phyloP scores from a whole-genome alignment of 169 alveolate genomes.

The Eimeria tenella region DNA sequence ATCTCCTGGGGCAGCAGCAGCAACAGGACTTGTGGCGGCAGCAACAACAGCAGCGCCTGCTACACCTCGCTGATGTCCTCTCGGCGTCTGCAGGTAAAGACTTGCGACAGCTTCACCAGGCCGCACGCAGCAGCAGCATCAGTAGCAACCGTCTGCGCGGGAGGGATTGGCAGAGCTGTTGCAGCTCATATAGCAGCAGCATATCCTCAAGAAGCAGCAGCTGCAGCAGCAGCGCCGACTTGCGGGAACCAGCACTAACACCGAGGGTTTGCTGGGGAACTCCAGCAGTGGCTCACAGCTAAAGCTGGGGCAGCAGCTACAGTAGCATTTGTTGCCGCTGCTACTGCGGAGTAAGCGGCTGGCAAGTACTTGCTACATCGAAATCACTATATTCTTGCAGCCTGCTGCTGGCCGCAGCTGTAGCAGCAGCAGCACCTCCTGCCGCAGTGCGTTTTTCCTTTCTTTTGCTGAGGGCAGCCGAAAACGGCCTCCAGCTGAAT shows the following conservation, averaged over 20 bases:
- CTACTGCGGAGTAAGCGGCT: background rate
- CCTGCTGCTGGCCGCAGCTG: background rate
- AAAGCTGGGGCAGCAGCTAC: constrained; percentile 22
- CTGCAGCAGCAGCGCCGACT: background rate
- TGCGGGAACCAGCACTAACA: background rate
- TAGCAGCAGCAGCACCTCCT: background rate
- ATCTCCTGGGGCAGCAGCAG: constrained; percentile 53
- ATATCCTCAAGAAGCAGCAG: constrained; percentile 29
- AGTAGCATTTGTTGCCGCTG: background rate
- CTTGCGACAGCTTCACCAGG: background rate
- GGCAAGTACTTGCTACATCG: too few relatives aligned
- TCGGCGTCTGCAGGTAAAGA: background rate
- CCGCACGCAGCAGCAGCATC: constrained; percentile 39
- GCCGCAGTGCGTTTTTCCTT: background rate
- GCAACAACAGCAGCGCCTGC: constrained; percentile 55
- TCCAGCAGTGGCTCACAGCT: background rate
- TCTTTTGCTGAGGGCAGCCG: too few relatives aligned
- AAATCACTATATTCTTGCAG: too few relatives aligned
- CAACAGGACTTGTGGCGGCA: background rate
- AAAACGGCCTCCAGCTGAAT: too few relatives aligned
- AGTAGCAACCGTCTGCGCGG: background rate
- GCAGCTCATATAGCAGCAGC: constrained; percentile 6
- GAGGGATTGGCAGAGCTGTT: background rate
- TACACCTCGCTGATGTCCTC: constrained; percentile 8
- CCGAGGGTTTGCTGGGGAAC: background rate